Evolutionary conservation across 2,329 filamentous ascomycete genomes (phyloP), one percentile per base, ranked within the genome.

Genomic region (Stagonosporopsis rhizophila): DNA sequence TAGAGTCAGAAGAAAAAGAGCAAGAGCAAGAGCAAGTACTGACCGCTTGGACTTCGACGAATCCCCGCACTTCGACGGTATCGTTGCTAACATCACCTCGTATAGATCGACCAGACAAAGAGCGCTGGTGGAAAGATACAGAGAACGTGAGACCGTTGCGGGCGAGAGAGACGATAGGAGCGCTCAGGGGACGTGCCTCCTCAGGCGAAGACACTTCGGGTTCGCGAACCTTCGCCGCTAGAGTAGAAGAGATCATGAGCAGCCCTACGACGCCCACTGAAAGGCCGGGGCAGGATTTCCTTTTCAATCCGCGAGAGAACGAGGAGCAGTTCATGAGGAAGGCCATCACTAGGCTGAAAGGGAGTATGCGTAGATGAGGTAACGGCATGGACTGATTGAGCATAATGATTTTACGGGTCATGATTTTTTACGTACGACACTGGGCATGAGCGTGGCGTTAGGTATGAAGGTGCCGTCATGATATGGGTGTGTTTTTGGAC

Each of bases 301-400:
- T 71, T 8, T 73, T 73, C 50, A 71, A 71, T 56, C 49, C 42
- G 1, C 34, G 50, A 4, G 70, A 73, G 41, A 58, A 67, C 39
- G 70, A 67, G 46, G 68, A 70, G 6, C 52, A 65, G 22, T 73
- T 73, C 27, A 53, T 71, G 42, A 54, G 47, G 17, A 71, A 61
- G 54, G 42, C 64, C 14, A 60, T 62, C 34, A 37, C 32, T 7
- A 52, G 47, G 38, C 52, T 60, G 20, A 35, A 48, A 8, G 55
- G 59, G 15, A 53, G 48, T 44, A 49, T 53, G 25, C 28, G 52
- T 23, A 49, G 37, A 39, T 47, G 56, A n/a, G 14, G 47, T 40
- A n/a, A 53, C 20, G 38, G 11, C 17, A 20, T 12, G n/a, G 32
- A 25, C 15, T 40, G 44, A 39, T 14, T 28, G 19, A 23, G 17